Base-by-base conservation (phyloP, 352 stramenopile species). In the Plasmopara halstedii region DNA sequence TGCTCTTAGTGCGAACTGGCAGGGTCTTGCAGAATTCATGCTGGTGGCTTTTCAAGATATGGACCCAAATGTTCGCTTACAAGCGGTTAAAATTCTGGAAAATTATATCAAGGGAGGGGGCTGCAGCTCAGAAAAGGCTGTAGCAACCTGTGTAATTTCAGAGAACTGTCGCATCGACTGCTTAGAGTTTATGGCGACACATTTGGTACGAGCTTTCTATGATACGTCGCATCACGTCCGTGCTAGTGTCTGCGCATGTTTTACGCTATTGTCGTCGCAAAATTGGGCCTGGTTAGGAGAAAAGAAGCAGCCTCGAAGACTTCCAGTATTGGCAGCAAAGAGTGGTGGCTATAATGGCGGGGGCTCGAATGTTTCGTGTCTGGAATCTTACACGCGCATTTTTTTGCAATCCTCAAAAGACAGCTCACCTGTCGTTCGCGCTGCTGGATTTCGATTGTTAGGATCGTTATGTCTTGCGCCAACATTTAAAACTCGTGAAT, bases 41-140 rank as follows among this genome's bases (percentile, higher is more conserved):
- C 45, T 94, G 11, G 67, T 62, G 15, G 75, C 79, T 4, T 94
- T 91, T 42, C 79, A 88, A 67, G 82, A 94, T 25, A 63, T 84
- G 49, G 82, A 94, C 37, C 74, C 81, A 2, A 91, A 91, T 44
- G 76, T 94, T 33, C 82, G 82, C 0, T 62, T 94, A 0, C 82
- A 94, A 72, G 82, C 82, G 1, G 73, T 94, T 3, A 94, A 94
- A 44, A 88, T 94, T 35, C 32, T 94, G 44, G 82, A 94, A 45
- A 90, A 91, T 43, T 91, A 94, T 48, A 86, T 94, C 50, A 87
- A 92, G 41, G 80, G 79, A 18, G 67, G 76, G 29, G 65, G 67
- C 27, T 49, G 50, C 3, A 58, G 39, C 5, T 11, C 43, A 13
- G 46, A 57, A n/a, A 19, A 32, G 23, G 19, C 42, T 20, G 32